phyloP scores from a whole-genome alignment of 768 basidiomycete genomes.

The Amanita fuliginea region DNA sequence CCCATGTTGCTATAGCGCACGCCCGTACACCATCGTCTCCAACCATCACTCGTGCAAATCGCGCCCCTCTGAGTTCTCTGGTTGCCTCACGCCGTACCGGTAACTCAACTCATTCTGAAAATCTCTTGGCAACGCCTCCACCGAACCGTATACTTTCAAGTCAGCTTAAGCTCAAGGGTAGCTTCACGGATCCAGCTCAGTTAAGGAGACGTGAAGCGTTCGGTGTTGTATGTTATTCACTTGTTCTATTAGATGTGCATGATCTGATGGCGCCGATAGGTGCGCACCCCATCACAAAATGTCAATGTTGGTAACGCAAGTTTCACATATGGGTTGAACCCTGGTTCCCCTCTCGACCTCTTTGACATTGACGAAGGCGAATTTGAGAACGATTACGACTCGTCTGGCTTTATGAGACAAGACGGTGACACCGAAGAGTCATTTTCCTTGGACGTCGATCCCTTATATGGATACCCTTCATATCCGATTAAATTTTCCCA shows the following conservation, averaged over 20 bases:
- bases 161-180: conserved; percentile 56
- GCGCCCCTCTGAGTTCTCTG: conserved; percentile 20
- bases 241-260: conserved; percentile 14
- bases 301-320: conserved; percentile 14
- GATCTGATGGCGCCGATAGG: conserved; percentile 13
- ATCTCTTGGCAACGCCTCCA: conserved; percentile 52
- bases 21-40: conserved; percentile 27
- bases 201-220: conserved; percentile 34
- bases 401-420: conserved; percentile 18
- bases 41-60: conserved; percentile 18
- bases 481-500: conserved; percentile 16
- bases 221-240: conserved; percentile 23
- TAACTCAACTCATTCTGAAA: conserved; percentile 19
- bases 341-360: conserved; percentile 40
- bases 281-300: conserved; percentile 22
- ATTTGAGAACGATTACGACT: conserved; percentile 33
- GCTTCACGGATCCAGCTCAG: conserved; percentile 61
- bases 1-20: conserved; percentile 31
- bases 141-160: conserved; percentile 44
- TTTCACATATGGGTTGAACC: conserved; percentile 24
- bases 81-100: conserved; percentile 21
- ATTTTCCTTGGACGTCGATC: conserved; percentile 23
- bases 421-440: conserved; percentile 25
- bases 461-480: conserved; percentile 22
- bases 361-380: conserved; percentile 73